phyloP scores from a whole-genome alignment of 208 protist genomes.

The Acanthamoeba sp. region DNA sequence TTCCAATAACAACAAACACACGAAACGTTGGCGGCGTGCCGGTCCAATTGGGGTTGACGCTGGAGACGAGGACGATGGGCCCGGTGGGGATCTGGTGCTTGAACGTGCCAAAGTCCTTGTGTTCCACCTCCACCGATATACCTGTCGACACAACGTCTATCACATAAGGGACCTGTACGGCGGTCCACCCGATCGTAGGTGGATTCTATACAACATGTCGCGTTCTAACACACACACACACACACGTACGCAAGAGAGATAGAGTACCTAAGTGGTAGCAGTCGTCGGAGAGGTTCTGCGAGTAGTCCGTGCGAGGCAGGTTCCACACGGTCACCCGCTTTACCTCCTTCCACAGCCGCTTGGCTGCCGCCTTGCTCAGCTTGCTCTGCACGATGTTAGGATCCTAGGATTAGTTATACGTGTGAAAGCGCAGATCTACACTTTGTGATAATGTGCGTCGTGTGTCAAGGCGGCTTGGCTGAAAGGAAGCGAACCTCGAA shows the following conservation, averaged over 20 bases:
- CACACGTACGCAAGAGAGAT: no score
- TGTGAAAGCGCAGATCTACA: background rate
- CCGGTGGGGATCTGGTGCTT: constrained; percentile 39
- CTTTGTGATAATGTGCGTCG: no score
- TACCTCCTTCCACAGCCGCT: constrained; percentile 18
- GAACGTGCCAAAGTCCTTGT: constrained; percentile 43
- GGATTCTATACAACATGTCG: no score
- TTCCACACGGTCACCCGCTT: constrained; percentile 21
- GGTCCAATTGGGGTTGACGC: background rate
- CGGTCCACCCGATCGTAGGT: no score
- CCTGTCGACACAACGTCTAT: no score
- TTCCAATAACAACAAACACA: background rate
- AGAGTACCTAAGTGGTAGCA: constrained; percentile 42
- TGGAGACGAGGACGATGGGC: background rate
- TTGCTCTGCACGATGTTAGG: background rate
- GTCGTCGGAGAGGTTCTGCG: constrained; percentile 37
- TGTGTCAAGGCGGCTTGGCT: background rate
- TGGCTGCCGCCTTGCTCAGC: constrained; percentile 29
- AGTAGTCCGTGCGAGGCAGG: constrained; percentile 27
- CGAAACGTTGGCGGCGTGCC: background rate
- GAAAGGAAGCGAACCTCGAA: background rate
- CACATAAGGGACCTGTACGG: no score
- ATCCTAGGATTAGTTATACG: background rate
- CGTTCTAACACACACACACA: background rate
- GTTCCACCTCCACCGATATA: constrained; percentile 47